These are phyloP conservation scores for Capsella bursapastoris DNA, from an alignment of 345 rosid species.

Conservation along the genomic window DNA sequence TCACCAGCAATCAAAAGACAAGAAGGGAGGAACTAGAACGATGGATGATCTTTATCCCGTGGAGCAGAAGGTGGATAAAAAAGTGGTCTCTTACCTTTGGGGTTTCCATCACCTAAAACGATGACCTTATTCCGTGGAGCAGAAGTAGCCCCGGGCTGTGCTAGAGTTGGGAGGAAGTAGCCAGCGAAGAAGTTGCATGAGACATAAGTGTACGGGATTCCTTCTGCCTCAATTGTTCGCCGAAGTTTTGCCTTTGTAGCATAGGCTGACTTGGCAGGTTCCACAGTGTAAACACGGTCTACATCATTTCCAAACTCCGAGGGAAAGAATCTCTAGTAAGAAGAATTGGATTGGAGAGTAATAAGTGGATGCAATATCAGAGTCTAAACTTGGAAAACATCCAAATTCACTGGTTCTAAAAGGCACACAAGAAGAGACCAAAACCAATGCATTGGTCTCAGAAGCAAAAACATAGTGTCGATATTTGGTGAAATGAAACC, in stretches of 20 bases:
- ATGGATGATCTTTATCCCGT: too few species aligned
- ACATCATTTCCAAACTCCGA: slow-evolving; percentile 69
- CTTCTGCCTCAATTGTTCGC: slow-evolving; percentile 48
- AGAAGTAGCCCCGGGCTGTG: slow-evolving; percentile 52
- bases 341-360: neutral
- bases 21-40: neutral
- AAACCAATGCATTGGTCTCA: neutral
- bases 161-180: slow-evolving; percentile 51
- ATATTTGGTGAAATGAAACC: neutral
- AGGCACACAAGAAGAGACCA: neutral
- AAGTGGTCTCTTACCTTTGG: slow-evolving; percentile 49
- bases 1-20: neutral
- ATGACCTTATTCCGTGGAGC: slow-evolving; percentile 57
- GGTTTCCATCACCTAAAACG: slow-evolving; percentile 61
- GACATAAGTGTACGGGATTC: slow-evolving; percentile 58
- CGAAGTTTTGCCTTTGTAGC: slow-evolving; percentile 52
- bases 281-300: slow-evolving; percentile 55
- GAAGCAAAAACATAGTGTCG: neutral
- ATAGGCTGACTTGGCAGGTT: slow-evolving; percentile 54
- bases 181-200: slow-evolving; percentile 54
- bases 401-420: neutral
- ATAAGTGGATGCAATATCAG: neutral
- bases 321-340: slow-evolving; percentile 58
- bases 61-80: neutral
- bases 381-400: neutral